Evolutionary conservation across 805 yeast species (phyloP).

Genomic region (Nematodospora valgi): DNA sequence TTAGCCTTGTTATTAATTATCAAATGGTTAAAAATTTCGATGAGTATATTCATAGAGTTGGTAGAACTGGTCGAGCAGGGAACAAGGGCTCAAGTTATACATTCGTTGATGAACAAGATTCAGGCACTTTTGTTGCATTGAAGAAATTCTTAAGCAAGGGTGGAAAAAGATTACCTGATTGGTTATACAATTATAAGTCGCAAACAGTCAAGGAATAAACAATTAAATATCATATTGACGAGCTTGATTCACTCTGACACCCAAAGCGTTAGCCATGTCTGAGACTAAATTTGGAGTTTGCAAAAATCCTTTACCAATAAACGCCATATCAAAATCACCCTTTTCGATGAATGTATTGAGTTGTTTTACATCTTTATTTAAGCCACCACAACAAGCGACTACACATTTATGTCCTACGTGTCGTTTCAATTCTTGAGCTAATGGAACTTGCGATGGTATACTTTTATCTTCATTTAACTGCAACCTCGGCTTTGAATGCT

Average conservation of each 20-base stretch:
- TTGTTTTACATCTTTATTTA: constrained; percentile 24
- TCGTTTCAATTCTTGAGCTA: constrained; percentile 40
- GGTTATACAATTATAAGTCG: constrained; percentile 13
- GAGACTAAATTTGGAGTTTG: constrained; percentile 47
- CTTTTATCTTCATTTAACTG: constrained; percentile 8
- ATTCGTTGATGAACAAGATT: constrained; percentile 54
- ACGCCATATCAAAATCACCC: constrained; percentile 44
- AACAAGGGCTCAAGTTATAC: constrained; percentile 72
- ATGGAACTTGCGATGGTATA: constrained; percentile 31
- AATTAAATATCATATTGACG: constrained; percentile 13
- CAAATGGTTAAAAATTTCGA: constrained; percentile 80
- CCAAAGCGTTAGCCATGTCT: constrained; percentile 48
- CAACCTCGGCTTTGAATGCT: constrained; percentile 22
- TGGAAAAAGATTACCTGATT: constrained; percentile 17
- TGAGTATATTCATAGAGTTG: constrained; percentile 87
- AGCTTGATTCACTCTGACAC: constrained; percentile 36
- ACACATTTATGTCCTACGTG: constrained; percentile 39
- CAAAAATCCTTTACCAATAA: constrained; percentile 45
- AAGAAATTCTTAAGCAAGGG: constrained; percentile 44
- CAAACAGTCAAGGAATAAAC: constrained; percentile 5
- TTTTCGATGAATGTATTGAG: constrained; percentile 41
- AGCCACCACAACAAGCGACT: constrained; percentile 47
- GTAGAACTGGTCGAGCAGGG: constrained; percentile 97
- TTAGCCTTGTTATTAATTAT: constrained; percentile 79
- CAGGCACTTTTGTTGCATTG: constrained; percentile 48